These are phyloP conservation scores for Zangia roseola DNA, from an alignment of 768 basidiomycete genomes.

Conservation along the genomic window DNA sequence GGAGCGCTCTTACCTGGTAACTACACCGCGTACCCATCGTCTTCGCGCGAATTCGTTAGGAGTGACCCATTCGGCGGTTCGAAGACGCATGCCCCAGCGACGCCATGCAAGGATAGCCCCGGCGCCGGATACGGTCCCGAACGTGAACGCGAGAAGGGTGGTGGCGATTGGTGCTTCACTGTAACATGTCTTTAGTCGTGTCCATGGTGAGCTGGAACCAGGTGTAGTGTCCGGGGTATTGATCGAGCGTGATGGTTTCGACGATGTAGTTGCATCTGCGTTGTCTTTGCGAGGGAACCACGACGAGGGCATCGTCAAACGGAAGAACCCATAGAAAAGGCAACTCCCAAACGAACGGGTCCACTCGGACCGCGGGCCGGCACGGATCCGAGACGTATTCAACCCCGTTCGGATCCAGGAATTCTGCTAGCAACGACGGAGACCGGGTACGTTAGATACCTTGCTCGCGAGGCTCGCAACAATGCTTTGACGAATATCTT, in stretches of 20 bases:
- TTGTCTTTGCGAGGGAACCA: conserved; percentile 10
- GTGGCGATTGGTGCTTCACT: background rate
- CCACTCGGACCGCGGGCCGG: too few species aligned
- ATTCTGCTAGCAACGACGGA: too few species aligned
- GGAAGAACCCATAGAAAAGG: background rate
- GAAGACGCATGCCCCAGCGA: conserved; percentile 58
- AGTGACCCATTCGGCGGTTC: conserved; percentile 68
- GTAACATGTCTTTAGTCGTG: background rate
- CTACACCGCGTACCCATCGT: conserved; percentile 75
- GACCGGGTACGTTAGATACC: too few species aligned
- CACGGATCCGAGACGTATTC: too few species aligned
- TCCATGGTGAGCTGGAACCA: background rate
- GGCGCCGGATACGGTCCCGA: conserved; percentile 16
- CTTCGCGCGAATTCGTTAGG: conserved; percentile 54
- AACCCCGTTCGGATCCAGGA: too few species aligned
- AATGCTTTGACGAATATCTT: too few species aligned
- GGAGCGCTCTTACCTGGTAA: conserved; percentile 59
- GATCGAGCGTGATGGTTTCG: background rate
- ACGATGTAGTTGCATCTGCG: background rate
- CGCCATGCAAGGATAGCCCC: conserved; percentile 35
- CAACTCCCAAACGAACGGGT: background rate
- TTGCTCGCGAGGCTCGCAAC: too few species aligned
- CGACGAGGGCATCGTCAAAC: background rate
- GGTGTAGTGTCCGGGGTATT: background rate
- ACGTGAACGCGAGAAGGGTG: conserved; percentile 7